phyloP scores from a whole-genome alignment of 768 basidiomycete genomes.

The Kwoniella pini region DNA sequence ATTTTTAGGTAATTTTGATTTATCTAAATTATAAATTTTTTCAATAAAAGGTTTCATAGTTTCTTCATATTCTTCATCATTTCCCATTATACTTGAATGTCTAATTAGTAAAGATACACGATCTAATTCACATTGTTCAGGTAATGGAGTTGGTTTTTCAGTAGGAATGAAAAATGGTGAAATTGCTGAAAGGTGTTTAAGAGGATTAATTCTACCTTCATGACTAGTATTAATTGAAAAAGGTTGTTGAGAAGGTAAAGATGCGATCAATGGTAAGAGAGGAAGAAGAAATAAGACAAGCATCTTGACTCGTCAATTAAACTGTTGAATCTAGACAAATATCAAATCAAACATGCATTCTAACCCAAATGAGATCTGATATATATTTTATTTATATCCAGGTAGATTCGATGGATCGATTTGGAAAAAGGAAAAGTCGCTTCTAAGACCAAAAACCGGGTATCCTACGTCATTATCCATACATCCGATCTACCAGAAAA shows the following conservation, averaged over 20 bases:
- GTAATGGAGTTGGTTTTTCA: slow-evolving; percentile 46
- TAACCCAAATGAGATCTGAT: too few relatives aligned
- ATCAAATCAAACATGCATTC: too few relatives aligned
- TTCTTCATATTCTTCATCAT: slow-evolving; percentile 56
- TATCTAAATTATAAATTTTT: slow-evolving; percentile 41
- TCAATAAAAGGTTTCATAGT: slow-evolving; percentile 55
- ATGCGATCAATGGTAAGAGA: slow-evolving; percentile 3
- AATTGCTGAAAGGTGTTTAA: slow-evolving; percentile 54
- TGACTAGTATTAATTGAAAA: not conserved
- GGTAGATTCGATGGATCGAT: too few relatives aligned
- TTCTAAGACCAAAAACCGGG: not conserved
- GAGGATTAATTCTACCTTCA: slow-evolving; percentile 32
- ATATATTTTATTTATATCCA: too few relatives aligned
- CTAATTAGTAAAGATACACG: slow-evolving; percentile 54
- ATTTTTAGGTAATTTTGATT: slow-evolving; percentile 16
- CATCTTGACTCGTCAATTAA: not conserved
- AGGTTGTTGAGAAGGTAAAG: slow-evolving; percentile 17
- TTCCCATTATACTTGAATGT: slow-evolving; percentile 55
- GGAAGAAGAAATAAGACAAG: slow-evolving; percentile 5
- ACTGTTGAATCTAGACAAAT: not conserved
- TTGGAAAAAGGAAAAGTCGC: not conserved
- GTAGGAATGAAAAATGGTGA: slow-evolving; percentile 53
- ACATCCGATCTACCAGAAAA: too few relatives aligned
- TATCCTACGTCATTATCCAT: not conserved
- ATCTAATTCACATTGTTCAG: slow-evolving; percentile 47